Conservation (phyloP, 2,329 filamentous ascomycete genomes). For the Immersiporthe knoxdaviesiana region DNA sequence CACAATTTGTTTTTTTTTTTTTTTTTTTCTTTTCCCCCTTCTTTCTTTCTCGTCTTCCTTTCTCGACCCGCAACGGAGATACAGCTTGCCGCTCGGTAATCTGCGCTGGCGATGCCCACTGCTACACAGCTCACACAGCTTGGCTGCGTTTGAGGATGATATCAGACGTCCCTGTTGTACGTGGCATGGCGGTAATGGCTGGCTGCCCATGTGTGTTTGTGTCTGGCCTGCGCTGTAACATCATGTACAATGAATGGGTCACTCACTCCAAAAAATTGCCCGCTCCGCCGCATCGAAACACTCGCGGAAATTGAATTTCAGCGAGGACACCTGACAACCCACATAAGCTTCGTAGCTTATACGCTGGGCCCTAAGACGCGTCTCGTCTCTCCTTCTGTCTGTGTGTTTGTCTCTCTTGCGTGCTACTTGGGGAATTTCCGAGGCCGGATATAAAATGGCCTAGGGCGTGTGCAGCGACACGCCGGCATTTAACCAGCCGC, state of each 20-base stretch:
- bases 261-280: too few species aligned
- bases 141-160: neutral
- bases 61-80: neutral
- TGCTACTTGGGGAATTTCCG: neutral
- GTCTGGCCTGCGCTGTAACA: neutral
- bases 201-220: neutral
- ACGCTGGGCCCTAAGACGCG: conserved; percentile 28
- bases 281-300: neutral
- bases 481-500: neutral
- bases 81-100: neutral
- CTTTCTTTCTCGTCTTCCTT: neutral
- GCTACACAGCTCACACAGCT: neutral
- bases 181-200: neutral
- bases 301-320: conserved; percentile 28
- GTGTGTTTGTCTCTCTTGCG: neutral
- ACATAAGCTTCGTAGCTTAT: conserved; percentile 24
- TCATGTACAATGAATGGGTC: too few species aligned
- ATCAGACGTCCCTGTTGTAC: neutral
- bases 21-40: neutral
- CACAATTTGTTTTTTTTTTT: neutral
- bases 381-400: neutral
- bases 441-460: conserved; percentile 13
- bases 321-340: conserved; percentile 32
- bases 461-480: conserved; percentile 3
- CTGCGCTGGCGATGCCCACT: neutral